Base-by-base conservation (phyloP, 495 filamentous ascomycete genomes). In the Diplogelasinospora grovesii region DNA sequence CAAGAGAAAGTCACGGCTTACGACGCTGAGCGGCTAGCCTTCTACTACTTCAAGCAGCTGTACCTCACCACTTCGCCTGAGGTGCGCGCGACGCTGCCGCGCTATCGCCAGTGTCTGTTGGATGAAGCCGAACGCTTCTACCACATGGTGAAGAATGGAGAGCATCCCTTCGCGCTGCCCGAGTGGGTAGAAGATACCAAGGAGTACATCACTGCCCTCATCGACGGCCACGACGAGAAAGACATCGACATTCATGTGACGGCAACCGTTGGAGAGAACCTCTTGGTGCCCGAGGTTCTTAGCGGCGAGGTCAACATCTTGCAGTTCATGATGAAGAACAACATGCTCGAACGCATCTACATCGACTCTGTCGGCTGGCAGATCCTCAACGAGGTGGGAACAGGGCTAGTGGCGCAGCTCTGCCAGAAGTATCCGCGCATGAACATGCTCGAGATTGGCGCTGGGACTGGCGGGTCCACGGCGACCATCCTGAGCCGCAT, bases 401-500 rank as follows among this genome's bases (percentile, higher is more conserved):
- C 10, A 20, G 38, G 32, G 1, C 24, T 60, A 5, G 53, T 60
- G 15, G 40, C 22, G 14, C 64, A 69, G 29, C 55, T 78, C 9
- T 52, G 41, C 2, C 66, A 71, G 22, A 51, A 65, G 5, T 64
- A 67, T 22, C 69, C 69, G 0, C 45, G 59, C 16, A 49, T 72
- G 41, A 53, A 51, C n/a, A 54, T 69, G 26, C 52, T 75, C 5
- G 71, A 74, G 41, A 60, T 71, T 24, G 69, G 69, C n/a, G 64
- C 57, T 11, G 60, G 58, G 9, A 66, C 59, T 14, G 71, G 68
- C 7, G 57, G 57, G 11, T 43, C 53, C 0, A 71, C 70, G 0
- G 31, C 36, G 8, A 24, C 22, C 1, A 13, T 57, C 11, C 29
- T 57, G 4, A 26, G 50, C 0, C 15, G 15, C 14, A 19, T 59